A percentile compares a stretch with the other conserved stretches of the same genome.
phyloP scores from a whole-genome alignment of 208 protist genomes.

The Acanthamoeba castellanii region DNA sequence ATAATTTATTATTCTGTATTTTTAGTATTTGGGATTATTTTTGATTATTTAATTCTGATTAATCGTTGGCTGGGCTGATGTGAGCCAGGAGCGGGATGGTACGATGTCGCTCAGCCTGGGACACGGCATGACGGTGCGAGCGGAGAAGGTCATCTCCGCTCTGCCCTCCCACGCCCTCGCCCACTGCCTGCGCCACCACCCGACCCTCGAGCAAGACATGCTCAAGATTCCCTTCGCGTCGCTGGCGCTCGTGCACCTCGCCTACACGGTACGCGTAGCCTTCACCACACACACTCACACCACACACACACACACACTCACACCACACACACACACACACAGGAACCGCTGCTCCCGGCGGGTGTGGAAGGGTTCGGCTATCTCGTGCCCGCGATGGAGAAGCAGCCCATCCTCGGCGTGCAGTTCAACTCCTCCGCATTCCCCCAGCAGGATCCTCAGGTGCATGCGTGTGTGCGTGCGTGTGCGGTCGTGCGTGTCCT shows the following conservation, averaged over 20 bases:
- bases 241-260: conserved; percentile 28
- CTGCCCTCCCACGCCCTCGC: conserved; percentile 40
- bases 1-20: neutral
- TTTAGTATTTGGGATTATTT: neutral
- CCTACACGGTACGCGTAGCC: conserved; percentile 34
- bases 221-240: conserved; percentile 27
- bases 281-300: too few relatives aligned
- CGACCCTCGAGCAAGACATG: neutral
- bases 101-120: neutral
- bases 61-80: neutral
- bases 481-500: neutral
- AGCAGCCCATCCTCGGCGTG: conserved; percentile 50
- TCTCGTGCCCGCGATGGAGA: conserved; percentile 7
- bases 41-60: neutral
- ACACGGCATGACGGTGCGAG: neutral
- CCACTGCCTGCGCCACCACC: neutral
- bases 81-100: neutral
- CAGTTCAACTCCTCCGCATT: conserved; percentile 44
- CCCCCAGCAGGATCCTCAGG: conserved; percentile 21
- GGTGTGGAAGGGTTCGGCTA: conserved; percentile 47
- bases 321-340: neutral
- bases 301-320: neutral
- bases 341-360: neutral
- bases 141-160: conserved; percentile 20
- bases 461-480: neutral